Evolutionary conservation across 805 yeast genomes (phyloP), one percentile per base, ranked within the genome.

Genomic region (Nakazawaea populi): DNA sequence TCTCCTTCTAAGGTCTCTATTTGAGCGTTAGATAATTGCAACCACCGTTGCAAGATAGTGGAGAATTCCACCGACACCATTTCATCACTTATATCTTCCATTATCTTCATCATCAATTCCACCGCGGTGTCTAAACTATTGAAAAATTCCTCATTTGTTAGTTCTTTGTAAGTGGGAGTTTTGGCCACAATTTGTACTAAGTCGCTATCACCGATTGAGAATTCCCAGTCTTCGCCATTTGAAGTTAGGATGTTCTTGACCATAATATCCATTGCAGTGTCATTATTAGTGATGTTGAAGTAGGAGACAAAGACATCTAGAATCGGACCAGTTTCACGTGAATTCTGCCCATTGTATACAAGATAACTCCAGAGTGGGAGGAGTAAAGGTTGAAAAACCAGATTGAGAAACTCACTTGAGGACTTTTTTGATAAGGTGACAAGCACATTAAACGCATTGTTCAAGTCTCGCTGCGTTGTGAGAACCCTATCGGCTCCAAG

Each of bases 381-480:
- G 30, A 60, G 18, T 3, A 70, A 55, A 3, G 67, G 66, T 6
- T 53, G 46, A 14, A 65, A 57, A 28, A 79, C 48, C 10, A 59
- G 65, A 14, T 55, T 54, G 7, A 75, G 51, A 12, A 79, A 59
- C 4, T 67, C 71, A 0, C 54, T 52, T 1, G 70, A 62, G 0
- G 72, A 56, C 43, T 73, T 74, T 57, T 80, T 80, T 0, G 84
- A 67, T 8, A 88, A 57, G 0, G 92, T 82, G 0, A 85, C 63
- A n/a, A 85, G 56, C 0, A 85, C 88, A 62, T 85, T 85, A 27
- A 87, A 69, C 4, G 73, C 70, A 61, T 85, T 83, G 57, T 86
- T 85, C 18, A 87, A 62, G 4, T 74, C 72, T 18, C 72, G 69
- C 46, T 79, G 85, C 6, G 69, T 48, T 0, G 75, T 73, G 1